These are phyloP conservation scores for Stagonosporopsis tanaceti DNA, from an alignment of 2,329 filamentous ascomycete species.

Conservation along the genomic window DNA sequence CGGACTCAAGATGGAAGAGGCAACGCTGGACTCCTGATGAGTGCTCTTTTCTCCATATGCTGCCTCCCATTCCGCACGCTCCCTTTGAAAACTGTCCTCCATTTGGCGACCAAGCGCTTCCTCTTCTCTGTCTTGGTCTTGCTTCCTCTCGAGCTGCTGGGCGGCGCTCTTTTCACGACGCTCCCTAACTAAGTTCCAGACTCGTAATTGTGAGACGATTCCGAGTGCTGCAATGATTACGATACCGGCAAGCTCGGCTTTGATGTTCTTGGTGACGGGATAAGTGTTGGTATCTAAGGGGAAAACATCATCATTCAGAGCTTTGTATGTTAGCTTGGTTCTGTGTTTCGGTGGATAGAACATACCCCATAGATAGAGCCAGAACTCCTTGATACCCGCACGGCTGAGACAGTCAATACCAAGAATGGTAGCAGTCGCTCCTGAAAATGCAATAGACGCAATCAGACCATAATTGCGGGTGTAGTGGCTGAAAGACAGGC, in stretches of 20 bases:
- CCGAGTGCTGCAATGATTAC: slow-evolving; percentile 78
- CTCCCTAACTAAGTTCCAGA: slow-evolving; percentile 80
- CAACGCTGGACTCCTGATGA: slow-evolving; percentile 61
- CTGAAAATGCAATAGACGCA: slow-evolving; percentile 77
- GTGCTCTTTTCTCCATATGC: slow-evolving; percentile 70
- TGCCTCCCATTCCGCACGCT: slow-evolving; percentile 77
- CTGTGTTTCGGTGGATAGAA: slow-evolving; percentile 14
- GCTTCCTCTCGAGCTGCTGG: slow-evolving; percentile 60
- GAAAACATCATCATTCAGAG: slow-evolving; percentile 78
- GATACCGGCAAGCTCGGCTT: slow-evolving; percentile 81
- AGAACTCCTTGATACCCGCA: slow-evolving; percentile 95
- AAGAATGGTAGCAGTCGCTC: slow-evolving; percentile 78
- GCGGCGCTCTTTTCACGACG: slow-evolving; percentile 57
- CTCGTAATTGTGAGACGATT: slow-evolving; percentile 81
- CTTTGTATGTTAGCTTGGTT: slow-evolving; percentile 47
- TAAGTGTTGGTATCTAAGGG: slow-evolving; percentile 79
- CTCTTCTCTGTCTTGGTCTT: slow-evolving; percentile 71
- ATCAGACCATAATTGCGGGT: slow-evolving; percentile 84
- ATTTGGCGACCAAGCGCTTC: slow-evolving; percentile 73
- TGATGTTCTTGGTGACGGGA: slow-evolving; percentile 84
- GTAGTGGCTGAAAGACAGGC: slow-evolving; percentile 74
- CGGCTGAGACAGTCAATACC: slow-evolving; percentile 91
- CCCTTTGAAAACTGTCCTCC: slow-evolving; percentile 67
- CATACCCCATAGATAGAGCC: slow-evolving; percentile 87
- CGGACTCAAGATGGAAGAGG: slow-evolving; percentile 47